phyloP scores from a whole-genome alignment of 495 filamentous ascomycete species.

The Penicillium ochrochloron region DNA sequence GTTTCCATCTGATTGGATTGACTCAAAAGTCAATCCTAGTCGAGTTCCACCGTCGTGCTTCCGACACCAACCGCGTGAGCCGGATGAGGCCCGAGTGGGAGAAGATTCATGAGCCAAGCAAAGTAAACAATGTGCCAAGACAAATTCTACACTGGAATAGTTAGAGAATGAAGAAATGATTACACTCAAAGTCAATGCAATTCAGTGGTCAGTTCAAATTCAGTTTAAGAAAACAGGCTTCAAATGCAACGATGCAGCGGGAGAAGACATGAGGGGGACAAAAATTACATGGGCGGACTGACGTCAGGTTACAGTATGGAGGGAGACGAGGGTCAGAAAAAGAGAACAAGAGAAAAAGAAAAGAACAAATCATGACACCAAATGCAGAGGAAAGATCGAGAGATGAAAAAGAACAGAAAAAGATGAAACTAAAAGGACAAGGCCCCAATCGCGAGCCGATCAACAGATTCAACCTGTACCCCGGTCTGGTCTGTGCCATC shows the following conservation, averaged over 20 bases:
- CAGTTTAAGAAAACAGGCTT: constrained; percentile 20
- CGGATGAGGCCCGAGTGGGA: constrained; percentile 1
- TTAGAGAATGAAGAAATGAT: neutral
- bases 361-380: constrained; percentile 22
- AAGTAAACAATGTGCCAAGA: neutral
- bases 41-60: constrained; percentile 20
- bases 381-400: constrained; percentile 19
- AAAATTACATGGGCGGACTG: constrained; percentile 20
- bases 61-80: constrained; percentile 25
- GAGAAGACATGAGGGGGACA: neutral
- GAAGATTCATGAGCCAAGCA: neutral
- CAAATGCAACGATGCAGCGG: constrained; percentile 21
- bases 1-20: constrained; percentile 14
- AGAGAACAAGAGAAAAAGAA: constrained; percentile 20
- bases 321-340: constrained; percentile 2
- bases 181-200: constrained; percentile 9
- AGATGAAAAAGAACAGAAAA: neutral
- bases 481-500: neutral
- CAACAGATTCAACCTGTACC: neutral
- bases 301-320: constrained; percentile 17
- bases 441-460: constrained; percentile 8
- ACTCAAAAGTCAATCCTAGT: constrained; percentile 14
- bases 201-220: constrained; percentile 7
- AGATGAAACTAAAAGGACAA: constrained; percentile 6
- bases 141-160: too few relatives aligned